These are phyloP conservation scores for Arabidopsis hybrid DNA, from an alignment of 441 rosid species.

Conservation along the genomic window DNA sequence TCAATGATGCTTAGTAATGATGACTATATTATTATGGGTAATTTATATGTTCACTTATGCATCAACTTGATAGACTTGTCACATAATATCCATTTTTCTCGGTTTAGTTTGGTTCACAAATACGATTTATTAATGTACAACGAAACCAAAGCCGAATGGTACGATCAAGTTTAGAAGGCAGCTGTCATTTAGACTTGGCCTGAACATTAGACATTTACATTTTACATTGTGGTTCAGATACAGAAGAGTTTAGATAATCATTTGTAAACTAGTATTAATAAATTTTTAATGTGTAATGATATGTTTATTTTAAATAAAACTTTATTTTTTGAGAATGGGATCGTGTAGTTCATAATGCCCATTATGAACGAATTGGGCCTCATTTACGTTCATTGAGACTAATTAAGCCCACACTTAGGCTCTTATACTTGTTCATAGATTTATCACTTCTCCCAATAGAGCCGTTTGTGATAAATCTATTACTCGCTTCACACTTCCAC, in stretches of 20 bases:
- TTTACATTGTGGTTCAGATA: too few species aligned
- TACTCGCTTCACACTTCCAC: background rate
- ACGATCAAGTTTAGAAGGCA: background rate
- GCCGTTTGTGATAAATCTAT: background rate
- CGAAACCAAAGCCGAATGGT: background rate
- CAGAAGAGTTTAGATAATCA: too few species aligned
- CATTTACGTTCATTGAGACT: background rate
- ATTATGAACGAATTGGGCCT: background rate
- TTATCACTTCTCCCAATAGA: background rate
- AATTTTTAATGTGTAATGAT: too few species aligned
- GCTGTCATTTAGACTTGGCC: background rate
- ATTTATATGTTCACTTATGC: background rate
- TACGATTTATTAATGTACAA: background rate
- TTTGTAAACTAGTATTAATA: too few species aligned
- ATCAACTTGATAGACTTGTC: constrained; percentile 9
- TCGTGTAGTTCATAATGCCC: background rate
- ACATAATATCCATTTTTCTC: background rate
- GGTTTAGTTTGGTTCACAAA: background rate
- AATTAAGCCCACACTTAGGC: background rate
- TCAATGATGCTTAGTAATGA: constrained; percentile 34
- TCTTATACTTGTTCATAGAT: background rate
- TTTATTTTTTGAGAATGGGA: too few species aligned
- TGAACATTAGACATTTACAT: too few species aligned
- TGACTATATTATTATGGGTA: constrained; percentile 16
- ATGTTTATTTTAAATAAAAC: too few species aligned